These are phyloP conservation scores for Abrus pulchellus DNA, from an alignment of 306 rosid genomes.

Conservation along the genomic window DNA sequence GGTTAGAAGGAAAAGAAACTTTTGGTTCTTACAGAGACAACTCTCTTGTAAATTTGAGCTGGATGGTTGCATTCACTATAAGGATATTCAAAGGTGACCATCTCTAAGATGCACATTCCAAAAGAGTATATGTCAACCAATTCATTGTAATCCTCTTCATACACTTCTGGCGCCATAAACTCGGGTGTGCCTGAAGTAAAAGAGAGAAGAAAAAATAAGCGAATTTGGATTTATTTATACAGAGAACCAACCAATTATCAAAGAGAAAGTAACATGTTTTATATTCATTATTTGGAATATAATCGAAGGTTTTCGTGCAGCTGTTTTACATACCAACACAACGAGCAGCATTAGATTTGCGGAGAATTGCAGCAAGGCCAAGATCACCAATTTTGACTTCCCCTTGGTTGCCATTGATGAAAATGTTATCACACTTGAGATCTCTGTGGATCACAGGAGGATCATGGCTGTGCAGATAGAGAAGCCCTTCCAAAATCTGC, in stretches of 20 bases:
- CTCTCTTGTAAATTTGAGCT: constrained; percentile 98
- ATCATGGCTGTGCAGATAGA: constrained; percentile 85
- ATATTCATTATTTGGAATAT: constrained; percentile 30
- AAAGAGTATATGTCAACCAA: constrained; percentile 95
- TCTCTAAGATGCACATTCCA: constrained; percentile 98
- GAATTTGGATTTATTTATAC: neutral
- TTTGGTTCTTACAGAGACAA: constrained; percentile 69
- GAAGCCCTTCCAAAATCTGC: constrained; percentile 93
- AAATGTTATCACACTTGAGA: constrained; percentile 97
- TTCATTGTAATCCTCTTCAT: constrained; percentile 94
- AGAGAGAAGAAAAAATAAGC: constrained; percentile 11
- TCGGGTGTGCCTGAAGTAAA: constrained; percentile 90
- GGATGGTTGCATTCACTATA: constrained; percentile 95
- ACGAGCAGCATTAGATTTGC: constrained; percentile 79
- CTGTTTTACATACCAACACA: constrained; percentile 83
- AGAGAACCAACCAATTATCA: constrained; percentile 5
- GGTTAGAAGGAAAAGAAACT: neutral
- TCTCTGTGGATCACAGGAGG: constrained; percentile 99
- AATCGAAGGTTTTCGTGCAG: constrained; percentile 34
- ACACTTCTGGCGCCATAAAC: constrained; percentile 99
- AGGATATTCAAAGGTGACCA: constrained; percentile 97
- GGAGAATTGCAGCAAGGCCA: constrained; percentile 93
- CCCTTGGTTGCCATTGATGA: constrained; percentile 98
- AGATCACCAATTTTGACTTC: constrained; percentile 98
- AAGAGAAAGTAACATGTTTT: neutral